Evolutionary conservation across 164 flowering plant species (phyloP).

Genomic region (Sextonia rubra): DNA sequence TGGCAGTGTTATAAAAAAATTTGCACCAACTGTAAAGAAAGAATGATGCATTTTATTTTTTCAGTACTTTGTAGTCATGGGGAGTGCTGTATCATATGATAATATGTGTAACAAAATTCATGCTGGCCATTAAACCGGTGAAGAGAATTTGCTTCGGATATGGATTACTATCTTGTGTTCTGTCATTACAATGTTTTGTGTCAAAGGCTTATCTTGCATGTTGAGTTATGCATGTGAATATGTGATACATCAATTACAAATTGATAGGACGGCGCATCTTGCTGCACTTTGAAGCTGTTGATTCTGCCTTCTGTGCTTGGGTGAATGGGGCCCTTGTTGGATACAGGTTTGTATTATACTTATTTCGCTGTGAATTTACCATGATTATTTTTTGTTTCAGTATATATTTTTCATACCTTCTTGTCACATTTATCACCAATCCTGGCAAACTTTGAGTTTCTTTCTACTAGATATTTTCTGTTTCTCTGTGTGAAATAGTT

Average conservation of each 20-base stretch:
- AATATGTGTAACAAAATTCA: too few relatives aligned
- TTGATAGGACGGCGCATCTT: conserved; percentile 78
- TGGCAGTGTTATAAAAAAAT: too few relatives aligned
- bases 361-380: background rate
- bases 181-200: background rate
- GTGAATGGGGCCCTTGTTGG: conserved; percentile 82
- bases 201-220: background rate
- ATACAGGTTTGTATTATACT: conserved; percentile 58
- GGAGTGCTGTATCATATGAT: too few relatives aligned
- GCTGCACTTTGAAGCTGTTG: conserved; percentile 95
- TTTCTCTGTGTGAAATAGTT: too few relatives aligned
- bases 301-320: conserved; percentile 94
- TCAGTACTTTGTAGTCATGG: too few relatives aligned
- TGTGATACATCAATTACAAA: conserved; percentile 4
- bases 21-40: too few relatives aligned
- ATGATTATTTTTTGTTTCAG: background rate
- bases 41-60: too few relatives aligned
- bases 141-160: background rate
- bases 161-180: background rate
- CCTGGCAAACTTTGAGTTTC: background rate
- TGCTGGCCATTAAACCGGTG: too few relatives aligned
- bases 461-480: background rate
- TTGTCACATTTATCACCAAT: background rate
- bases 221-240: background rate
- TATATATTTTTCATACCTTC: background rate